Evolutionary conservation across 176 grass and related monocot species (phyloP), one percentile per base, ranked within the genome.

Genomic region (Hordeum vulgare): DNA sequence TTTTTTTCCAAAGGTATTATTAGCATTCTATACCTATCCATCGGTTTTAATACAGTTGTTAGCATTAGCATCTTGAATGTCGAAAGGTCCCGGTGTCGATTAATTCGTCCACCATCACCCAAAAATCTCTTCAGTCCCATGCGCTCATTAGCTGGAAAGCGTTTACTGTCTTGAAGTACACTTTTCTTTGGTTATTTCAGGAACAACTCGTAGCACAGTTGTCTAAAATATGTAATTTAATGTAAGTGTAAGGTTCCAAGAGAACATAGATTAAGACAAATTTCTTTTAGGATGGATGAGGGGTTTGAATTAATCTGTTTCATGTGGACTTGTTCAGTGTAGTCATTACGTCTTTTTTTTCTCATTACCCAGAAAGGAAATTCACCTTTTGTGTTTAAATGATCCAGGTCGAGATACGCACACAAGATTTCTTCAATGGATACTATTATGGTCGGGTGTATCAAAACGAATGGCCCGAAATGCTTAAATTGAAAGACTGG

Each of bases 401-500:
- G 36, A 65, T 86, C 49, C 44, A 97, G 94, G 90, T 89, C 1
- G 71, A 83, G 71, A 89, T 93, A 85, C 20, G 74, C 57, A 77
- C 61, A 14, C 2, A 80, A 17, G 74, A 87, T 11, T 97, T 97
- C 60, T 93, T 97, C 40, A 28, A 81, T 26, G 86, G 94, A 31
- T 97, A 97, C 76, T 74, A 44, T 45, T 15, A 67, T 35, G 94
- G 94, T 33, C 71, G 88, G 40, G 64, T 84, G 81, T 87, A 94
- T 87, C 11, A 0, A 31, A 94, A 97, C 74, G 15, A 29, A 18
- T 97, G 94, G 94, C 94, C 94, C 72, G 76, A 85, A 79, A 89
- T 97, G 88, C 89, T 93, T 71, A 97, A 97, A 87, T 83, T 94
- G 61, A 97, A 97, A 56, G 94, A 97, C 49, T 97, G 94, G 94